These are phyloP conservation scores for Rhodotorula sp. DNA, from an alignment of 1,284 basidiomycete genomes.

Conservation along the genomic window DNA sequence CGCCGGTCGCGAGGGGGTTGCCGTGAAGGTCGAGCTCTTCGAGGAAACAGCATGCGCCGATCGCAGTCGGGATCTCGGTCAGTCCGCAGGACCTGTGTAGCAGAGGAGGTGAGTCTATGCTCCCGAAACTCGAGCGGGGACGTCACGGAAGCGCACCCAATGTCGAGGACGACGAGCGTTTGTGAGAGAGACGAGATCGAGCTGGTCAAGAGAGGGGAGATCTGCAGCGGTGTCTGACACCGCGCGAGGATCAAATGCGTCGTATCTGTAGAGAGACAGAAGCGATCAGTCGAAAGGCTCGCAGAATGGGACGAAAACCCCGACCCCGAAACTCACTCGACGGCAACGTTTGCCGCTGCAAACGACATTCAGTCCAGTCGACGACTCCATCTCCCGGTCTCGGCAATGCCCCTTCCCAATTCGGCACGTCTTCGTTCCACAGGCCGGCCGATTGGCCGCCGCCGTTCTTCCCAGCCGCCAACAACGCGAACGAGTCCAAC, in stretches of 20 bases:
- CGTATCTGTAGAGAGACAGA: slow-evolving; percentile 59
- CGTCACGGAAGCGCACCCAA: slow-evolving; percentile 55
- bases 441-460: not conserved
- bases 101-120: not conserved
- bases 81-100: slow-evolving; percentile 55
- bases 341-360: slow-evolving; percentile 14
- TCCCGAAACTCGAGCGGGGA: not conserved
- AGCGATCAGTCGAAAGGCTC: not conserved
- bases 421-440: slow-evolving; percentile 8
- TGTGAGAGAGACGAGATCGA: slow-evolving; percentile 67
- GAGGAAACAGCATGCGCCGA: slow-evolving; percentile 62
- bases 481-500: not conserved
- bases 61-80: slow-evolving; percentile 70
- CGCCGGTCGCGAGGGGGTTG: slow-evolving; percentile 69
- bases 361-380: slow-evolving; percentile 7
- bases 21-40: slow-evolving; percentile 92
- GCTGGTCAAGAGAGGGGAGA: slow-evolving; percentile 68
- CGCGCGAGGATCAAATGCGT: slow-evolving; percentile 82
- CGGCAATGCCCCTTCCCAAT: not conserved
- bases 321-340: slow-evolving; percentile 6
- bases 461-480: no score
- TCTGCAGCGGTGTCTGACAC: slow-evolving; percentile 68
- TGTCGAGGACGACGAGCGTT: slow-evolving; percentile 81
- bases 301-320: not conserved
- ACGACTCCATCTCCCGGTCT: not conserved